Conservation (phyloP, 1,284 basidiomycete species). For the Microbotryum silenes-acaulis region DNA sequence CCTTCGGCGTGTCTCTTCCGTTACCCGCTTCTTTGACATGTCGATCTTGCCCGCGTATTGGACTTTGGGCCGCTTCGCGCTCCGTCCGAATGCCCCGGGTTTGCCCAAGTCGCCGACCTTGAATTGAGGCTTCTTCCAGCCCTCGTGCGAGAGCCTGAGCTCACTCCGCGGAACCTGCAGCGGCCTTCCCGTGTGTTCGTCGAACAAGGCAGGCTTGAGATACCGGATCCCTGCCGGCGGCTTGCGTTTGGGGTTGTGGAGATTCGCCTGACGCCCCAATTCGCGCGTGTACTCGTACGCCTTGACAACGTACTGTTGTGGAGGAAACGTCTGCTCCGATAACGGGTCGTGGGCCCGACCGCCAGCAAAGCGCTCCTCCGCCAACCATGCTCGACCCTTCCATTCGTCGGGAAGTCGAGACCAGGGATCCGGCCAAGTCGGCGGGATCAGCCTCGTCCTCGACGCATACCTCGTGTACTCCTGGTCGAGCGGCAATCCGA, state of each 20-base stretch:
- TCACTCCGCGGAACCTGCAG: constrained; percentile 1
- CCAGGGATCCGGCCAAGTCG: constrained; percentile 22
- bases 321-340: constrained; percentile 4
- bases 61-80: constrained; percentile 10
- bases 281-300: constrained; percentile 24
- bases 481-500: constrained; percentile 8
- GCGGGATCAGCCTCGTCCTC: constrained; percentile 12
- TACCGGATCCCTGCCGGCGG: constrained; percentile 2
- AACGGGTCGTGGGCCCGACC: constrained; percentile 9
- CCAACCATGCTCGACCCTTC: constrained; percentile 1
- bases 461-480: constrained; percentile 3
- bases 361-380: constrained; percentile 9
- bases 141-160: constrained; percentile 1
- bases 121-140: constrained; percentile 7
- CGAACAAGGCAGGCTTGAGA: not conserved
- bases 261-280: not conserved
- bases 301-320: constrained; percentile 12
- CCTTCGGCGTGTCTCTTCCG: constrained; percentile 9
- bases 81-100: not conserved
- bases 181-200: constrained; percentile 21
- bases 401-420: not conserved
- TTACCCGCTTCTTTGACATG: not conserved
- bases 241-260: not conserved
- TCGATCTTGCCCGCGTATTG: constrained; percentile 3
- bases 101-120: constrained; percentile 8